Evolutionary conservation across 2,329 filamentous ascomycete genomes (phyloP).

Genomic region (Cryphonectria japonica): DNA sequence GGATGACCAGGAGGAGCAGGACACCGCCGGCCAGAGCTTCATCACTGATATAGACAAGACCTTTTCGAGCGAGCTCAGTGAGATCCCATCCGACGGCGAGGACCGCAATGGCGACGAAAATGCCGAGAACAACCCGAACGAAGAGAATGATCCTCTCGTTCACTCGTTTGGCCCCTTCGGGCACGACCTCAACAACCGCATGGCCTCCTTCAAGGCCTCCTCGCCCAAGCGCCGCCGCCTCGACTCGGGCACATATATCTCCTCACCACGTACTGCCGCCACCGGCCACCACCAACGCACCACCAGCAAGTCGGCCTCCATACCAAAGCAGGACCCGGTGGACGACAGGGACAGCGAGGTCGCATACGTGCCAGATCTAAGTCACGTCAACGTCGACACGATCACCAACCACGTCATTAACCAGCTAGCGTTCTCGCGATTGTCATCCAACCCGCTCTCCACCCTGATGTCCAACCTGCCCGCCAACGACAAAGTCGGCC

Average conservation of each 20-base stretch:
- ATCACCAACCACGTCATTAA: slow-evolving; percentile 89
- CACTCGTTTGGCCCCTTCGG: slow-evolving; percentile 92
- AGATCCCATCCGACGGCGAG: slow-evolving; percentile 51
- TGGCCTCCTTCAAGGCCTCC: slow-evolving; percentile 75
- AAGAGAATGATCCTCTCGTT: slow-evolving; percentile 92
- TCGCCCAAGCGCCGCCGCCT: slow-evolving; percentile 57
- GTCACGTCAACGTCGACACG: slow-evolving; percentile 45
- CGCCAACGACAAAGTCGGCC: slow-evolving; percentile 59
- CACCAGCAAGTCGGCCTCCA: slow-evolving; percentile 37
- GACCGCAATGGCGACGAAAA: slow-evolving; percentile 62
- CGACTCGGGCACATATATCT: slow-evolving; percentile 18
- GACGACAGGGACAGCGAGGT: slow-evolving; percentile 40
- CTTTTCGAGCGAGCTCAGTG: slow-evolving; percentile 62
- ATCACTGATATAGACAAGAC: slow-evolving; percentile 55
- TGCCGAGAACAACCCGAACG: slow-evolving; percentile 89
- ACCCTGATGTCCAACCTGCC: slow-evolving; percentile 89
- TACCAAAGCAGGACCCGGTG: slow-evolving; percentile 24
- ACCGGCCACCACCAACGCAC: slow-evolving; percentile 34
- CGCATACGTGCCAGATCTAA: slow-evolving; percentile 38
- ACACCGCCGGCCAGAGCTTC: slow-evolving; percentile 52
- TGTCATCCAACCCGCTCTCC: slow-evolving; percentile 89
- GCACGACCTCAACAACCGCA: slow-evolving; percentile 78
- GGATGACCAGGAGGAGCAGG: slow-evolving; percentile 56
- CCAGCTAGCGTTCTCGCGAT: slow-evolving; percentile 90
- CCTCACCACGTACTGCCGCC: slow-evolving; percentile 34